These are phyloP conservation scores for Dictyostelium discoideum DNA, from an alignment of 78 protist genomes.

Conservation along the genomic window dicty_2.7 NC_007088.5:3743001-3743500, in stretches of 20 bases:
- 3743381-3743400: too few relatives aligned
- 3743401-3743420: too few relatives aligned
- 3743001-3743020: neutral
- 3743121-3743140: constrained; percentile 13
- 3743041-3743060: neutral
- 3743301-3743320: too few relatives aligned
- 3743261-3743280: neutral
- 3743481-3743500: too few relatives aligned
- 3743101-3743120: constrained; percentile 25
- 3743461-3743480: too few relatives aligned
- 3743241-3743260: neutral
- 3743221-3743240: neutral
- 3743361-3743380: too few relatives aligned
- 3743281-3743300: too few relatives aligned
- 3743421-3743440: too few relatives aligned
- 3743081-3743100: constrained; percentile 37
- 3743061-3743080: constrained; percentile 1
- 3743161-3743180: neutral
- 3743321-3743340: too few relatives aligned
- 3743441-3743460: too few relatives aligned
- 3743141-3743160: neutral
- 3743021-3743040: neutral
- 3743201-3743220: neutral
- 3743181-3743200: neutral
- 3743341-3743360: neutral